Base-by-base conservation (phyloP, 2,329 filamentous ascomycete genomes). In the Ophiocordyceps polyrhachis-furcata region DNA sequence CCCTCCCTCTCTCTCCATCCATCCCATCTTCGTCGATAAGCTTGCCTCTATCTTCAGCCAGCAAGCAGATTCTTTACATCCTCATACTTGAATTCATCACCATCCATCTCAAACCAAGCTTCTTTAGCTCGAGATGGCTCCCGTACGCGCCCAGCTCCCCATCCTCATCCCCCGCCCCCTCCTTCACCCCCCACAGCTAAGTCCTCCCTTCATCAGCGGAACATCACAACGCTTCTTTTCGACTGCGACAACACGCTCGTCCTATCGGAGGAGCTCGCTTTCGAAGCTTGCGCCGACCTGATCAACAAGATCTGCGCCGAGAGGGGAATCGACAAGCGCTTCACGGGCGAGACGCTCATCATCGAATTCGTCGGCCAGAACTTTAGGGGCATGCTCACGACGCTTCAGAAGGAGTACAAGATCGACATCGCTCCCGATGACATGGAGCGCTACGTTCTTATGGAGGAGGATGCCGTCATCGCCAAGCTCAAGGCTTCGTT, bases 221-320 rank as follows among this genome's bases (percentile, higher is more conserved):
- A 64, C 60, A 81, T 84, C 64, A 83, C 70, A 46, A 74, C 80
- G 51, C 68, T 86, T 57, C 73, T 86, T 54, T 82, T 86, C 62
- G 81, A 86, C 62, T 79, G 74, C 64, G 75, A 94, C 75, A 94
- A 94, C 74, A 94, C 87, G 51, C 84, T 94, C 61, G 86, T 91
- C 60, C 77, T 91, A 55, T 93, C 85, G 45, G 88, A 94, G 69
- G 79, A 83, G 57, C 74, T 93, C 54, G 87, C 87, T 59, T 93
- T 94, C 62, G 84, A 89, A 66, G 87, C 84, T 53, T 93, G 85
- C 64, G 84, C 87, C 56, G 82, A 84, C 48, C 78, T 94, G 51
- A 81, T 86, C 70, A 94, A 94, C 67, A 71, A 86, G 62, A 84
- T 93, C 61, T 77, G 89, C 60, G 70, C 72, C 54, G 72, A 73